These are phyloP conservation scores for Neurospora tetrasperma DNA, from an alignment of 495 filamentous ascomycete species.

Conservation along the genomic window DNA sequence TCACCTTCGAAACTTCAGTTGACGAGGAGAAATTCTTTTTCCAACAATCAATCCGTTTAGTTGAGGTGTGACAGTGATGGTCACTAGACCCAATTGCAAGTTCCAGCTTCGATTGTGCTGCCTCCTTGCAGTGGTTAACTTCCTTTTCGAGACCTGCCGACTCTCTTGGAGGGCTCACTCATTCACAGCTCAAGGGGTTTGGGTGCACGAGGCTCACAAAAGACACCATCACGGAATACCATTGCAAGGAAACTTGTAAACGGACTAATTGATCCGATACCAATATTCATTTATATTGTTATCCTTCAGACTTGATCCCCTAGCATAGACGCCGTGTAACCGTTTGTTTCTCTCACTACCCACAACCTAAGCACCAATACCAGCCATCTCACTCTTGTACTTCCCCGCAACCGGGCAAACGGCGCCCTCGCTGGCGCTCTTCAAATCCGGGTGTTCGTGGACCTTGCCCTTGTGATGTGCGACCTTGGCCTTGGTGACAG, in stretches of 20 bases:
- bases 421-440: conserved; percentile 15
- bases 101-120: too few species aligned
- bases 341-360: not conserved
- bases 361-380: not conserved
- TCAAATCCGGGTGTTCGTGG: conserved; percentile 28
- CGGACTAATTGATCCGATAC: not conserved
- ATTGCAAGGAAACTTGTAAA: not conserved
- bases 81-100: too few species aligned
- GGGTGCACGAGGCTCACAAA: too few species aligned
- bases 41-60: too few species aligned
- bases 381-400: not conserved
- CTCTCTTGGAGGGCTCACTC: too few species aligned
- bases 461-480: conserved; percentile 20
- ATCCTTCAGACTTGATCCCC: not conserved
- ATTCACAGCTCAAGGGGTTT: too few species aligned
- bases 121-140: too few species aligned
- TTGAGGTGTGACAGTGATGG: too few species aligned
- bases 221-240: too few species aligned
- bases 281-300: not conserved
- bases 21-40: too few species aligned
- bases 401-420: conserved; percentile 34
- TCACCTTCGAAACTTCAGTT: too few species aligned
- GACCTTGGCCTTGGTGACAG: conserved; percentile 34
- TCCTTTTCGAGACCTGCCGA: too few species aligned
- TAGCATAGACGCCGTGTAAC: not conserved